These are phyloP conservation scores for Teratosphaeria nubilosa DNA, from an alignment of 2,329 filamentous ascomycete species.

Conservation along the genomic window DNA sequence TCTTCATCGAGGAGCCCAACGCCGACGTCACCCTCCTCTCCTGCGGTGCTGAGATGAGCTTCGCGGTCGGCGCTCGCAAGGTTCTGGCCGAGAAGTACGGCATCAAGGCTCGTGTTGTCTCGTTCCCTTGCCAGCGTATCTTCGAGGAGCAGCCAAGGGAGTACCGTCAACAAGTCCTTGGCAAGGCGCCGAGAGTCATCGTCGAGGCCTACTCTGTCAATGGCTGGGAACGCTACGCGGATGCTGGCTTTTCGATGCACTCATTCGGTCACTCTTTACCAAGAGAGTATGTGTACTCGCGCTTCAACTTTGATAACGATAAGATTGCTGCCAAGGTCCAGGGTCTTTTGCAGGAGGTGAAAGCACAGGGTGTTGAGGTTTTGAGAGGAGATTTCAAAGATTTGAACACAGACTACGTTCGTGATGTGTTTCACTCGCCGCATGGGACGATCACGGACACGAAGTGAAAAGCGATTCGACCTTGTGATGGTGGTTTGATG, in stretches of 20 bases:
- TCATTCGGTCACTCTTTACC: slow-evolving; percentile 48
- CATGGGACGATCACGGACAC: not conserved
- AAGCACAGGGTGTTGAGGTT: slow-evolving; percentile 25
- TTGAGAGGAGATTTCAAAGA: slow-evolving; percentile 23
- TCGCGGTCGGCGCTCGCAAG: slow-evolving; percentile 35
- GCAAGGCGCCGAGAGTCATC: slow-evolving; percentile 34
- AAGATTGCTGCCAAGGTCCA: slow-evolving; percentile 33
- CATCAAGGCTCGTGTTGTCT: slow-evolving; percentile 38
- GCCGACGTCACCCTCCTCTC: slow-evolving; percentile 40
- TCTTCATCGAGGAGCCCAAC: slow-evolving; percentile 28
- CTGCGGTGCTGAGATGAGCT: slow-evolving; percentile 41
- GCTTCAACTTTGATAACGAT: slow-evolving; percentile 45
- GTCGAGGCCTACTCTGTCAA: slow-evolving; percentile 51
- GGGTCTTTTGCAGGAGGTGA: slow-evolving; percentile 27
- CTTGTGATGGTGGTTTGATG: not conserved
- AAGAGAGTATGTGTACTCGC: slow-evolving; percentile 44
- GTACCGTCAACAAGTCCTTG: slow-evolving; percentile 39
- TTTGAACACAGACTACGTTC: slow-evolving; percentile 20
- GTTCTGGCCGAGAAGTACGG: slow-evolving; percentile 23
- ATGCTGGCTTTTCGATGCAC: slow-evolving; percentile 45
- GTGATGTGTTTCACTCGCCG: slow-evolving; percentile 12
- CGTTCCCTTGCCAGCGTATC: slow-evolving; percentile 41
- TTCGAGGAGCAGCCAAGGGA: slow-evolving; percentile 38
- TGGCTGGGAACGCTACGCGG: slow-evolving; percentile 52
- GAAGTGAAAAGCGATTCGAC: not conserved